Base-by-base conservation (phyloP, 495 filamentous ascomycete species). In the Neurospora sp. region DNA sequence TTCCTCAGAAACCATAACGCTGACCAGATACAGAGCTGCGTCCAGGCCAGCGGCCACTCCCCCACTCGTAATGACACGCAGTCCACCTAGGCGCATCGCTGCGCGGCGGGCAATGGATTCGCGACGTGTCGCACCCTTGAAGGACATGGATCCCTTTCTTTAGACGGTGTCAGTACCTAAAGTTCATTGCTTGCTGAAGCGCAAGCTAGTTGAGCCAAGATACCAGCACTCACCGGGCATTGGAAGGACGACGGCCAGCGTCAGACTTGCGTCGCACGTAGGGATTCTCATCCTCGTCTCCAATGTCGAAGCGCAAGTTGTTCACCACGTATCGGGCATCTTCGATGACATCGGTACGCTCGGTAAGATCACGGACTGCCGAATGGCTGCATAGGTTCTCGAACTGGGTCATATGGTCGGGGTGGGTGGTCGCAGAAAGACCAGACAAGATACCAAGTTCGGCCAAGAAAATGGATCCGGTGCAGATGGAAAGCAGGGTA, bases 31-130 rank as follows among this genome's bases (percentile, higher is more conserved):
- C 81, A 94, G 82, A 73, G 88, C 83, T 24, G 92, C 93, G 84
- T 96, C 93, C 39, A 95, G 81, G 74, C 93, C 93, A 79, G 90
- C 89, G 74, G 89, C 90, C 71, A 93, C 84, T 69, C 93, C 93
- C 71, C 92, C 92, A 79, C 86, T 86, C 40, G 93, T 95, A 74
- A 96, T 88, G 62, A 96, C 87, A 74, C 90, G 86, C 78, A 94
- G 86, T 21, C 91, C 90, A 77, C 89, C 88, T 38, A 92, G 85
- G 39, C 86, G 85, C 84, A 93, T 84, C 73, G 87, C 86, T 8
- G 88, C 90, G 75, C 91, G 84, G 40, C 90, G 85, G 73, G 87
- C 86, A 80, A 91, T 90, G 21, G 88, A 90, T 84, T 93, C 91
- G 70, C 90, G 86, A 9, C 90, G 86, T 71, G 84, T 86, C 69